These are phyloP conservation scores for Alternaria incomplexa DNA, from an alignment of 2,329 filamentous ascomycete genomes.

Conservation along the genomic window DNA sequence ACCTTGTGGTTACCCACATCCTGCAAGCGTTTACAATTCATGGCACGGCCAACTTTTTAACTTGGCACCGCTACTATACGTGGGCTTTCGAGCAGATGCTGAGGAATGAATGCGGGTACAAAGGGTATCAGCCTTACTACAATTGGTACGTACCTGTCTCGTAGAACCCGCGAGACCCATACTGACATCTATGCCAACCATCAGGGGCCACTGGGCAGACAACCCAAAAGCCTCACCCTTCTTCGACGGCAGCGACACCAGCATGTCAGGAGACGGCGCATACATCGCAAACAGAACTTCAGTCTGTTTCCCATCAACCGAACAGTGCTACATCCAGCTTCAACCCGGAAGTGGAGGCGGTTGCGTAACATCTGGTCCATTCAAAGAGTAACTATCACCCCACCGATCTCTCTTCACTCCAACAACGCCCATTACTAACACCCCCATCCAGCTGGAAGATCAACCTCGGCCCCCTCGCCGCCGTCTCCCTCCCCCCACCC, in stretches of 20 bases:
- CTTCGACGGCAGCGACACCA: slow-evolving; percentile 61
- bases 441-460: slow-evolving; percentile 35
- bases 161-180: background rate
- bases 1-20: background rate
- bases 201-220: slow-evolving; percentile 57
- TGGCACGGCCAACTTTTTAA: slow-evolving; percentile 33
- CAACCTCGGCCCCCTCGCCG: slow-evolving; percentile 57
- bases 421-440: background rate
- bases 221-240: slow-evolving; percentile 57
- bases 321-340: slow-evolving; percentile 41
- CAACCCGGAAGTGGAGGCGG: slow-evolving; percentile 63
- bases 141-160: background rate
- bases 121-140: slow-evolving; percentile 52
- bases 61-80: slow-evolving; percentile 53
- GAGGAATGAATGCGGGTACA: slow-evolving; percentile 52
- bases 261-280: slow-evolving; percentile 55
- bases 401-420: background rate
- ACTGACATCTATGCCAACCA: slow-evolving; percentile 29
- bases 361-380: slow-evolving; percentile 60
- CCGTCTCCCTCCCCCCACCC: slow-evolving; percentile 26
- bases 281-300: slow-evolving; percentile 35
- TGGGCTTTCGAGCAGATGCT: slow-evolving; percentile 53
- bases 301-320: slow-evolving; percentile 34
- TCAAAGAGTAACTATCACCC: slow-evolving; percentile 49
- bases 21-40: background rate